Percentiles rank a stretch among this genome's conserved stretches.
Evolutionary conservation across 768 basidiomycete species (phyloP).

Genomic region (Boletus huronensis): DNA sequence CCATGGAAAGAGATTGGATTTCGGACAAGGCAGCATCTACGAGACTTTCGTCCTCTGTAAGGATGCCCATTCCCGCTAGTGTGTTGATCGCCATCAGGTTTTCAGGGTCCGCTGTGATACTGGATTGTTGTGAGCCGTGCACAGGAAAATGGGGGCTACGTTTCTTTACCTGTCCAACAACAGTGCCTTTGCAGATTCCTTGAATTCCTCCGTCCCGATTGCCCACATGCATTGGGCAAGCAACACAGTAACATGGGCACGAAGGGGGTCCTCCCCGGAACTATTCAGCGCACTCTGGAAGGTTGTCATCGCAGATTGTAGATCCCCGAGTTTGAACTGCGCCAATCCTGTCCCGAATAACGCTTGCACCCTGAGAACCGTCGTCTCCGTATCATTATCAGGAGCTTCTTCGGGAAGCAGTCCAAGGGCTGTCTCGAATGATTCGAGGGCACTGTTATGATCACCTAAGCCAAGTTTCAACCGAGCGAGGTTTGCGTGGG

Average conservation of each 20-base stretch:
- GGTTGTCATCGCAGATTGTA: constrained; percentile 56
- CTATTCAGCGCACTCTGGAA: constrained; percentile 67
- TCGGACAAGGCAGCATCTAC: constrained; percentile 87
- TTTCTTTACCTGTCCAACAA: constrained; percentile 74
- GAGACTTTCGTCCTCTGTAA: constrained; percentile 73
- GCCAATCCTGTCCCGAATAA: constrained; percentile 73
- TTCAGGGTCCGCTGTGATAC: constrained; percentile 73
- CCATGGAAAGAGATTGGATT: constrained; percentile 63
- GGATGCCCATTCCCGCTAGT: constrained; percentile 85
- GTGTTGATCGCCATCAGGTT: constrained; percentile 80
- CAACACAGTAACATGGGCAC: constrained; percentile 71
- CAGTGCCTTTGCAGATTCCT: constrained; percentile 71
- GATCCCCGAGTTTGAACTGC: constrained; percentile 58
- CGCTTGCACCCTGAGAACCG: constrained; percentile 54
- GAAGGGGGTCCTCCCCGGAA: constrained; percentile 48
- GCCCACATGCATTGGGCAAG: constrained; percentile 87
- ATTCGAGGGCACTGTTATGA: constrained; percentile 58
- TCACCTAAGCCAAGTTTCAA: constrained; percentile 60
- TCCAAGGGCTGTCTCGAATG: constrained; percentile 70
- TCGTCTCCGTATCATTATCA: constrained; percentile 32
- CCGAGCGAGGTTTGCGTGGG: constrained; percentile 79
- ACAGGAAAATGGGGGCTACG: background rate
- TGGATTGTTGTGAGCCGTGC: constrained; percentile 31
- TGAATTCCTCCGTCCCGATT: constrained; percentile 68
- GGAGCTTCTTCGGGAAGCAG: constrained; percentile 53